phyloP scores from a whole-genome alignment of 805 yeast genomes.

The Teunomyces stri region DNA sequence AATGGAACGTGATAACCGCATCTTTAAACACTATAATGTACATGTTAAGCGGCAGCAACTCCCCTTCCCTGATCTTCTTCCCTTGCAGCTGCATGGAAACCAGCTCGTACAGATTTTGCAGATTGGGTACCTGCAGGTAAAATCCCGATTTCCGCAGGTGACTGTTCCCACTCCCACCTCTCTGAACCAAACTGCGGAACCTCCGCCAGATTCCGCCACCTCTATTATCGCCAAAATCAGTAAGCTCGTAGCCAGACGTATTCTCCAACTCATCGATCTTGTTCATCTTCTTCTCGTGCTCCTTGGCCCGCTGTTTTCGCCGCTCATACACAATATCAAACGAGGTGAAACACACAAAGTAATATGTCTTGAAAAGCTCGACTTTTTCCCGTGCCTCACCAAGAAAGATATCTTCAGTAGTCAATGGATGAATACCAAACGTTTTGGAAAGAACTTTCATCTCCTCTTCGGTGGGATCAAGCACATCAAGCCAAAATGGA shows the following conservation, averaged over 20 bases:
- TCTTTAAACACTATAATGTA: conserved; percentile 88
- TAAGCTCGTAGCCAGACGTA: conserved; percentile 15
- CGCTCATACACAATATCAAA: conserved; percentile 70
- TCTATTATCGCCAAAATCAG: conserved; percentile 10
- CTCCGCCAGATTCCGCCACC: conserved; percentile 14
- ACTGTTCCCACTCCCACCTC: neutral
- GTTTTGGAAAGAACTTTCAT: conserved; percentile 89
- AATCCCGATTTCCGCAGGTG: conserved; percentile 1
- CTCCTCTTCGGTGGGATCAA: conserved; percentile 94
- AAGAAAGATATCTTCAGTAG: conserved; percentile 90
- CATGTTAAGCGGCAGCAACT: conserved; percentile 85
- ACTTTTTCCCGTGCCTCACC: conserved; percentile 96
- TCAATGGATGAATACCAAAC: conserved; percentile 92
- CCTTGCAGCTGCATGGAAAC: conserved; percentile 22
- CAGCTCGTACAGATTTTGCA: conserved; percentile 11
- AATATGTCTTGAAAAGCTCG: conserved; percentile 86
- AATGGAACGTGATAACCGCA: conserved; percentile 91
- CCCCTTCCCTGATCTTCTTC: conserved; percentile 45
- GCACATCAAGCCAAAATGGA: conserved; percentile 80
- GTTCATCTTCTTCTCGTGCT: conserved; percentile 38
- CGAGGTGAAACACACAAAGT: conserved; percentile 78
- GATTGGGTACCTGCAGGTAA: too few relatives aligned
- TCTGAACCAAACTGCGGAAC: conserved; percentile 10
- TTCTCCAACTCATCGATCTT: conserved; percentile 34
- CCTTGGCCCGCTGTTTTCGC: conserved; percentile 49